These are phyloP conservation scores for Elongisporangium undulatum DNA, from an alignment of 352 stramenopile species.

Conservation along the genomic window DNA sequence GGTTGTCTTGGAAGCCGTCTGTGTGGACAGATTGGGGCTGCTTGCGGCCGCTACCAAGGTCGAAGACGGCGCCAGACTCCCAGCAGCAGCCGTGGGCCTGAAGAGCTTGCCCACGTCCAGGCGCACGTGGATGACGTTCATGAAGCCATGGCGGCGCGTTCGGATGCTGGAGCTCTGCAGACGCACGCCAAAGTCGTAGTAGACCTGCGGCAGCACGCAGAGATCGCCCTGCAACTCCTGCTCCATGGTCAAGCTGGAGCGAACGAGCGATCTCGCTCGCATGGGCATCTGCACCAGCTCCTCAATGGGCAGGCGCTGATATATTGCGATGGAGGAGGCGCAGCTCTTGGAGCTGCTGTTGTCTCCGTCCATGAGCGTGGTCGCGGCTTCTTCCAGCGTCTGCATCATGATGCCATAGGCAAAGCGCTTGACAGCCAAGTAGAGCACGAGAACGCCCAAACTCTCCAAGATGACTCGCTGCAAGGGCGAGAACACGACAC, in stretches of 20 bases:
- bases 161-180: slow-evolving; percentile 40
- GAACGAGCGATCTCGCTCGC: slow-evolving; percentile 45
- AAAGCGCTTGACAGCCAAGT: slow-evolving; percentile 13
- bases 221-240: slow-evolving; percentile 21
- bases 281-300: slow-evolving; percentile 40
- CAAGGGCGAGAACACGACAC: slow-evolving; percentile 29
- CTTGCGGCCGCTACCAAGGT: slow-evolving; percentile 1
- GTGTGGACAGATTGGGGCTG: slow-evolving; percentile 8
- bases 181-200: slow-evolving; percentile 54
- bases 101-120: slow-evolving; percentile 50
- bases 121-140: slow-evolving; percentile 44
- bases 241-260: slow-evolving; percentile 31
- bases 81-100: slow-evolving; percentile 7
- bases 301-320: slow-evolving; percentile 46
- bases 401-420: slow-evolving; percentile 13
- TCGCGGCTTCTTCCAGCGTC: slow-evolving; percentile 1
- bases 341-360: not conserved
- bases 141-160: slow-evolving; percentile 37
- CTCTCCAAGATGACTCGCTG: slow-evolving; percentile 23
- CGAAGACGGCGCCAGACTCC: not conserved
- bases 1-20: not conserved
- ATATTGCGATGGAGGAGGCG: slow-evolving; percentile 12
- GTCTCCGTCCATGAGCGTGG: slow-evolving; percentile 2
- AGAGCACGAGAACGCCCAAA: slow-evolving; percentile 12
- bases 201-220: slow-evolving; percentile 47